Evolutionary conservation across 2,329 filamentous ascomycete species (phyloP), one percentile per base, ranked within the genome.

Genomic region (Aspergillus phoenicis): DNA sequence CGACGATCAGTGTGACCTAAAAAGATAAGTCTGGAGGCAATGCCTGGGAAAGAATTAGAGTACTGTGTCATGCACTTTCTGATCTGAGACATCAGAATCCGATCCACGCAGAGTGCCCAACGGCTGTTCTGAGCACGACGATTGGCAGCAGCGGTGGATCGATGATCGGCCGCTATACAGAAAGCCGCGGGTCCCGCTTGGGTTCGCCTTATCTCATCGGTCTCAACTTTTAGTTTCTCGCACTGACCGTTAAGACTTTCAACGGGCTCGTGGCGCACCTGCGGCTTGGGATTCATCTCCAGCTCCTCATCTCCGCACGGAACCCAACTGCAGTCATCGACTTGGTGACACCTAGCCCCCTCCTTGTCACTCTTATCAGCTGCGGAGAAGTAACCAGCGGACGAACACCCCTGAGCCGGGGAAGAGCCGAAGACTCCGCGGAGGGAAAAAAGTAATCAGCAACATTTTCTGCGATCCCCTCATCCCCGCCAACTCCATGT

Each of bases 401-500:
- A 45, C 39, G 53, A 56, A 33, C 53, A n/a, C 53, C 39, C 53
- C 36, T 36, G 52, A 45, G 24, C 53, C 53, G 24, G 28, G 52
- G 53, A 41, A 45, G 49, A 48, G 28, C 57, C 58, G 43, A 56
- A 51, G 53, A 43, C 52, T 36, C 33, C 56, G 58, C 59, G 52
- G 52, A 48, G 52, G 47, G 30, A 48, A 49, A 62, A 59, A 63
- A 52, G 59, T 58, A 66, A 26, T 15, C 39, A 30, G 28, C 10
- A 41, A 11, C 47, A n/a, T 30, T 51, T n/a, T 28, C 13, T 26
- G n/a, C 39, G 24, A 55, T 52, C 53, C 7, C 36, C 28, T 39
- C 43, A 60, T 30, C 24, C n/a, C 45, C 55, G 56, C 58, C 58
- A 56, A 55, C 60, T 58, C 60, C 64, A 76, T 78, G 73, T 75